Evolutionary conservation across 176 grass and related monocot species (phyloP).

Genomic region (Triticum aestivum): IWGSC_CS_RefSeq_v2.1 NC_057799.1:574172880-574173379

Average conservation of each 20-base stretch:
- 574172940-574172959: neutral
- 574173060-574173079: constrained; percentile 4
- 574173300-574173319: constrained; percentile 19
- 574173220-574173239: constrained; percentile 26
- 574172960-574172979: constrained; percentile 37
- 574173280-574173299: neutral
- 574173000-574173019: constrained; percentile 35
- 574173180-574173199: constrained; percentile 38
- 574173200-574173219: constrained; percentile 30
- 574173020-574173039: constrained; percentile 29
- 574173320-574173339: neutral
- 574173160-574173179: neutral
- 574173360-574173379: constrained; percentile 12
- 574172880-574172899: constrained; percentile 48
- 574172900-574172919: constrained; percentile 36
- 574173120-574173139: neutral
- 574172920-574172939: neutral
- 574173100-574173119: neutral
- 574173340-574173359: neutral
- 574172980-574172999: constrained; percentile 10
- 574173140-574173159: neutral
- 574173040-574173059: neutral
- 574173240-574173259: constrained; percentile 1
- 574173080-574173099: neutral
- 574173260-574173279: neutral